phyloP scores from a whole-genome alignment of 768 basidiomycete species.

The Lactarius hengduanensis region DNA sequence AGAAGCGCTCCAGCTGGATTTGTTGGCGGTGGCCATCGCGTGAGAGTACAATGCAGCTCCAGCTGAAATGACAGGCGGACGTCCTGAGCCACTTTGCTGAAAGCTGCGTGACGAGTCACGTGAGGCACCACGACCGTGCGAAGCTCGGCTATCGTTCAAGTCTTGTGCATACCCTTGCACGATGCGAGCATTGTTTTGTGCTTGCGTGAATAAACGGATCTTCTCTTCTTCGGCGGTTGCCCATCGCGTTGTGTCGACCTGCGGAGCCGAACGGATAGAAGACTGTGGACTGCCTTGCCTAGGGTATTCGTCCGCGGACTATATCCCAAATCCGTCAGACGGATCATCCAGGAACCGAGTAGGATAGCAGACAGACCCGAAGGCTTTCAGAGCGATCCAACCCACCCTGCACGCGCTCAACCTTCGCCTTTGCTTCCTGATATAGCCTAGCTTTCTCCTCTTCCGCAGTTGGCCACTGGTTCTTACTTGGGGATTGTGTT shows the following conservation, averaged over 20 bases:
- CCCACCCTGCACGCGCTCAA: conserved; percentile 41
- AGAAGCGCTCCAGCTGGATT: conserved; percentile 17
- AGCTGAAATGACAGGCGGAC: conserved; percentile 36
- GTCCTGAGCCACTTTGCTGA: conserved; percentile 26
- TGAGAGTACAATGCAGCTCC: conserved; percentile 47
- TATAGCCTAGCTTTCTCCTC: conserved; percentile 46
- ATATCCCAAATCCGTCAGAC: background rate
- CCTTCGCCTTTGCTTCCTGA: conserved; percentile 41
- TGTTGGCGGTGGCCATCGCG: conserved; percentile 44
- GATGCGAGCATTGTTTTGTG: conserved; percentile 61
- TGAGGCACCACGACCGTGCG: conserved; percentile 23
- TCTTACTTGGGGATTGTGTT: conserved; percentile 1
- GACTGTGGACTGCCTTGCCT: conserved; percentile 27
- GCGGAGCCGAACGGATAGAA: conserved; percentile 27
- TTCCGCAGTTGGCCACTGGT: conserved; percentile 39
- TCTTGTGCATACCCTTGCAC: conserved; percentile 47
- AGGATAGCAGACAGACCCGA: conserved; percentile 27
- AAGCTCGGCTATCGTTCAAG: conserved; percentile 30
- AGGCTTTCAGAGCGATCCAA: conserved; percentile 34
- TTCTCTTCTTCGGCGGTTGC: conserved; percentile 77
- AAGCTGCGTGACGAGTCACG: conserved; percentile 23
- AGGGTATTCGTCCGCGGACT: conserved; percentile 20
- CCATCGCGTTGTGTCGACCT: conserved; percentile 42
- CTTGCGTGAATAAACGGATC: conserved; percentile 61
- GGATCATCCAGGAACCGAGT: background rate